A percentile compares a stretch with the other conserved stretches of the same genome.
phyloP scores from a whole-genome alignment of 139 green algal genomes.

The Chlamydomonas sp. region DNA sequence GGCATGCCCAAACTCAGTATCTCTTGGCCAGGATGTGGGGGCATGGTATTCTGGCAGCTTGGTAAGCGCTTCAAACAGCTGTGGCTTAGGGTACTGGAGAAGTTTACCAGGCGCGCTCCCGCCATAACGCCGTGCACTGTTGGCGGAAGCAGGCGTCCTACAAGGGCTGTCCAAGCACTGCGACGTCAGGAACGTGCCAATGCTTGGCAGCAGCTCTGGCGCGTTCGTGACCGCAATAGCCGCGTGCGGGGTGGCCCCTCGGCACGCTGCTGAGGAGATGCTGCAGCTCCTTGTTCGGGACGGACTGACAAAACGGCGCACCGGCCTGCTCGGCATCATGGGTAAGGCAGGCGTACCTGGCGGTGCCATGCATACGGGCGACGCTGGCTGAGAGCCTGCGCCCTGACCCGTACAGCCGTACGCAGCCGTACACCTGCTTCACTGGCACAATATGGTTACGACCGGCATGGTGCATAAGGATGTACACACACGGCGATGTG shows the following conservation, averaged over 20 bases:
- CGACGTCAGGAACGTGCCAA: neutral
- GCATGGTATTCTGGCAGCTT: conserved; percentile 24
- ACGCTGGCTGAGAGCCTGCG: no score
- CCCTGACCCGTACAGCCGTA: no score
- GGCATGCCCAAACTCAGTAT: neutral
- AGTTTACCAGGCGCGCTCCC: no score
- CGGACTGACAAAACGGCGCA: neutral
- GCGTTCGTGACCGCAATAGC: conserved; percentile 2
- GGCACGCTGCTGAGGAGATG: neutral
- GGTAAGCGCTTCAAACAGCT: neutral
- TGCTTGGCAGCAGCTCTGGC: conserved; percentile 8
- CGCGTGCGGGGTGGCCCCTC: neutral
- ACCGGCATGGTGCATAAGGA: neutral
- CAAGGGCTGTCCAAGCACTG: neutral
- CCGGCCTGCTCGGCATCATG: neutral
- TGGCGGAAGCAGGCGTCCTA: neutral
- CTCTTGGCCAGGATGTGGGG: conserved; percentile 9
- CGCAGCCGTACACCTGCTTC: no score
- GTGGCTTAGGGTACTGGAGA: neutral
- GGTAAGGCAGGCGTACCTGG: neutral
- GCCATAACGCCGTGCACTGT: neutral
- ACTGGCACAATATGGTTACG: no score
- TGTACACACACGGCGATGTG: neutral
- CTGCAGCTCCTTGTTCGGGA: neutral
- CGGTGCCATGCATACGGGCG: no score